Percentiles rank a stretch among this genome's conserved stretches.
Conservation (phyloP, 306 rosid species). For the Cucurbita ficifolia region DNA sequence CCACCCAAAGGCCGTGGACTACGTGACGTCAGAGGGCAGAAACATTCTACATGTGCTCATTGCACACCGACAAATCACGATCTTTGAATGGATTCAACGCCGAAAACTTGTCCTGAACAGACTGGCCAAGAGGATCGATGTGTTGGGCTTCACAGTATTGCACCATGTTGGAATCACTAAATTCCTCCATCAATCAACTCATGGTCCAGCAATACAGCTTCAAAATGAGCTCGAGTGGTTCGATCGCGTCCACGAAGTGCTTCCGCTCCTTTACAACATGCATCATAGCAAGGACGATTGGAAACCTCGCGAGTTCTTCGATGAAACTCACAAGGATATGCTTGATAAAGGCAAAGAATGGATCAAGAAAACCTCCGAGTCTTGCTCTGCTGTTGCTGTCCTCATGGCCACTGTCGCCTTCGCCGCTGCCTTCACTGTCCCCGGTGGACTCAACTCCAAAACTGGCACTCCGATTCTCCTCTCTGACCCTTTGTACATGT, state of each 20-base stretch:
- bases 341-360: neutral
- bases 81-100: neutral
- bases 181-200: neutral
- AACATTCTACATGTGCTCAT: too few species aligned
- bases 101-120: neutral
- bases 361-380: neutral
- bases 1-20: neutral
- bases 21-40: too few species aligned
- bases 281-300: neutral
- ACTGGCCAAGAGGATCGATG: neutral
- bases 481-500: neutral
- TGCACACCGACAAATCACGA: too few species aligned
- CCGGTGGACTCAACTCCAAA: neutral
- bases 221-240: neutral
- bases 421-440: neutral
- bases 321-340: neutral
- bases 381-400: neutral
- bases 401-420: too few species aligned
- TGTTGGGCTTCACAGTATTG: neutral
- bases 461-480: neutral
- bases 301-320: neutral
- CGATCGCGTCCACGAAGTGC: neutral
- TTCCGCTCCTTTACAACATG: neutral
- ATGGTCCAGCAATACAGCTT: neutral
- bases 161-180: neutral